These are phyloP conservation scores for Claviceps monticola DNA, from an alignment of 2,329 filamentous ascomycete species.

Conservation along the genomic window DNA sequence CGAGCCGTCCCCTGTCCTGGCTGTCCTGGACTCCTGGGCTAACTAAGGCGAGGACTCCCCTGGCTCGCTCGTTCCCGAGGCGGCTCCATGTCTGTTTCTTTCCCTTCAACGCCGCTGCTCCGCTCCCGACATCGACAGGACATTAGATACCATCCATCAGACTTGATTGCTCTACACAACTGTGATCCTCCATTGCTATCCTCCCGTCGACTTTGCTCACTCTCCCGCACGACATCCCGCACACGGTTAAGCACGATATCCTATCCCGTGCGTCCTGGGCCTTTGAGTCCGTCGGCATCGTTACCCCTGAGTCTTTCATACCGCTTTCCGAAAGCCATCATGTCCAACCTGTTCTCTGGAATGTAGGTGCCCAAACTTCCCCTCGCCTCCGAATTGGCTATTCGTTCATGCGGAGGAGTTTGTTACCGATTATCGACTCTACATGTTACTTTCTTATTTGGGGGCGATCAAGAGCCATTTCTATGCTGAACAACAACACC, in stretches of 20 bases:
- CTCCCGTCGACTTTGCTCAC: not conserved
- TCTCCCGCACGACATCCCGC: constrained; percentile 4
- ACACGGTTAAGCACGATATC: constrained; percentile 3
- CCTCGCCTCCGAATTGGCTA: not conserved
- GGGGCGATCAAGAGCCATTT: not conserved
- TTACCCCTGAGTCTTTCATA: constrained; percentile 3
- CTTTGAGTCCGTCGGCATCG: constrained; percentile 2
- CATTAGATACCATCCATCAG: too few relatives aligned
- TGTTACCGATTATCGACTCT: not conserved
- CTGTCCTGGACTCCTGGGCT: not conserved
- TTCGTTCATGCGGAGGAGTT: not conserved
- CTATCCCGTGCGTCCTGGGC: constrained; percentile 4
- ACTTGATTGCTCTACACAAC: not conserved
- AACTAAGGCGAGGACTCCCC: not conserved
- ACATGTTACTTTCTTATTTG: not conserved
- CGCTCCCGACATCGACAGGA: not conserved
- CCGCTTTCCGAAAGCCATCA: constrained; percentile 18
- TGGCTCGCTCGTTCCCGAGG: not conserved
- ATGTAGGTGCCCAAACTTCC: constrained; percentile 35
- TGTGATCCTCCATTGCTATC: not conserved
- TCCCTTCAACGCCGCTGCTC: not conserved
- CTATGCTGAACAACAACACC: not conserved
- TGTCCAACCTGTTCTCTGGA: constrained; percentile 49
- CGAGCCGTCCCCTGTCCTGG: not conserved
- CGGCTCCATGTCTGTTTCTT: not conserved